Evolutionary conservation across 129 eudicot species (phyloP).

Genomic region (Rutidosis leptorrhynchoides): DNA sequence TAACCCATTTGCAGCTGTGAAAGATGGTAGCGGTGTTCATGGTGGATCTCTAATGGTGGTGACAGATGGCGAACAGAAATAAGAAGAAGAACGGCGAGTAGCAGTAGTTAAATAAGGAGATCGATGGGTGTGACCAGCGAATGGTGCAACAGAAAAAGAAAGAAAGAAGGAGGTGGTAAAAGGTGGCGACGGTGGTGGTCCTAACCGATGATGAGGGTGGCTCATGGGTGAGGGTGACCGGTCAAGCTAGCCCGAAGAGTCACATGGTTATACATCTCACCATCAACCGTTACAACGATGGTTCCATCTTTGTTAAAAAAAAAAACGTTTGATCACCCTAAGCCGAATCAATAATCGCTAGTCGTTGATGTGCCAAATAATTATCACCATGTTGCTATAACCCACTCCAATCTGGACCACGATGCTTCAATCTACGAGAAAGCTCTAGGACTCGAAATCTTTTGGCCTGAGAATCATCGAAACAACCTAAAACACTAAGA

Average conservation of each 20-base stretch:
- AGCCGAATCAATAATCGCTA: slow-evolving; percentile 73
- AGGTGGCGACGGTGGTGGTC: too few relatives aligned
- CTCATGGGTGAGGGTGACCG: too few relatives aligned
- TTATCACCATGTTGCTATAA: slow-evolving; percentile 54
- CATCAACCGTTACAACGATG: slow-evolving; percentile 64
- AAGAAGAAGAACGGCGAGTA: too few relatives aligned
- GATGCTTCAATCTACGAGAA: slow-evolving; percentile 68
- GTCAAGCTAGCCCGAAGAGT: slow-evolving; percentile 46
- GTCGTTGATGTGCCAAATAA: slow-evolving; percentile 68
- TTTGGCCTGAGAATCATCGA: slow-evolving; percentile 92
- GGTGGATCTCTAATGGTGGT: too few relatives aligned
- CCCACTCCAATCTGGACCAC: slow-evolving; percentile 86
- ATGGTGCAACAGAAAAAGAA: too few relatives aligned
- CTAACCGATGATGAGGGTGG: too few relatives aligned
- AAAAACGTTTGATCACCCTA: slow-evolving; percentile 83
- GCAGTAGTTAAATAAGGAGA: too few relatives aligned
- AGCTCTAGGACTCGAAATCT: slow-evolving; percentile 94
- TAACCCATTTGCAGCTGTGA: too few relatives aligned
- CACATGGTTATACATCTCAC: slow-evolving; percentile 76
- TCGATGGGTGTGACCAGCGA: too few relatives aligned
- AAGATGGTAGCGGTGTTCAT: too few relatives aligned
- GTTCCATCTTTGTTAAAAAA: slow-evolving; percentile 52
- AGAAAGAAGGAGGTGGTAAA: too few relatives aligned
- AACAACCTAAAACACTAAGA: slow-evolving; percentile 81
- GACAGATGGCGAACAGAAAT: too few relatives aligned